Evolutionary conservation across 106 monocot genomes (phyloP).

Genomic region (Platanthera zijinensis): DNA sequence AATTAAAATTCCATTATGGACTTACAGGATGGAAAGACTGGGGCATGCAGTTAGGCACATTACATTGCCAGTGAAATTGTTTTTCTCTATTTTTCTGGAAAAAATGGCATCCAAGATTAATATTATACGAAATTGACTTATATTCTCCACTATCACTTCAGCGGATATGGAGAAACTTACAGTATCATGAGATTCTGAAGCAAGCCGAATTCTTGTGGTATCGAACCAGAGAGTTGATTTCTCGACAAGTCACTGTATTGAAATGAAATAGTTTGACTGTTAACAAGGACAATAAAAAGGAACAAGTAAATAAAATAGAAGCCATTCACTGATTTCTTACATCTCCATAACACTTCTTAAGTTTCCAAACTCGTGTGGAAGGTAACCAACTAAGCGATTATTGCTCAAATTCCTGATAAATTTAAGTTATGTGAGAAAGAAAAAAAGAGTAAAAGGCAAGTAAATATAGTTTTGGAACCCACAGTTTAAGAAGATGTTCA

Average conservation of each 20-base stretch:
- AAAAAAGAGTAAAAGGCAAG: not conserved
- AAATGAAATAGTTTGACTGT: not conserved
- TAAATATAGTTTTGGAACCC: conserved; percentile 9
- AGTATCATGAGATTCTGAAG: conserved; percentile 68
- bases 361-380: conserved; percentile 92
- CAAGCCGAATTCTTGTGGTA: conserved; percentile 78
- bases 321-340: conserved; percentile 25
- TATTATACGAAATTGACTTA: not conserved
- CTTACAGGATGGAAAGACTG: conserved; percentile 80
- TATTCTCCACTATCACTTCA: not conserved
- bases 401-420: conserved; percentile 74
- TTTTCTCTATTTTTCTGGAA: conserved; percentile 54
- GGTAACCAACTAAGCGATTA: conserved; percentile 52
- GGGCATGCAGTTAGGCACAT: conserved; percentile 52
- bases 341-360: conserved; percentile 86
- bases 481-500: conserved; percentile 96
- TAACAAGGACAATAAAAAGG: not conserved
- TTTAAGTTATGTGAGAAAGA: not conserved
- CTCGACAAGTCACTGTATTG: conserved; percentile 64
- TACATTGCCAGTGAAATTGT: conserved; percentile 76
- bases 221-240: conserved; percentile 55
- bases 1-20: not conserved
- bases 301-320: not conserved
- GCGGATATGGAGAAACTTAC: conserved; percentile 25
- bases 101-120: not conserved